A percentile compares a stretch with the other conserved stretches of the same genome.
Conservation (phyloP, 2,329 filamentous ascomycete species). For the Nemania sp. region DNA sequence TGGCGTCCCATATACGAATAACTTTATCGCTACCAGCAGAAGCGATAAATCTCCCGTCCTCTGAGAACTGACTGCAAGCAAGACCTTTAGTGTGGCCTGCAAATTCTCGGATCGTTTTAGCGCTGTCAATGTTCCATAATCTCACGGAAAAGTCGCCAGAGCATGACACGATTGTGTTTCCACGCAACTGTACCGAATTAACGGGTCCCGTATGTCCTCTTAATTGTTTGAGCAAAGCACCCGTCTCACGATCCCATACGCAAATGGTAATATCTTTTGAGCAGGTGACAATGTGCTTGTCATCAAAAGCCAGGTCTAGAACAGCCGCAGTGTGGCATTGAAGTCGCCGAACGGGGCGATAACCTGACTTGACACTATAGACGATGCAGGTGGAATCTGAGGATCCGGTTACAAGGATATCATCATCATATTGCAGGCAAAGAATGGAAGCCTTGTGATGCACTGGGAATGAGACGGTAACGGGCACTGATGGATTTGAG, state of each 20-base stretch:
- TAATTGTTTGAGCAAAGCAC: constrained; percentile 80
- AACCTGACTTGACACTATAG: constrained; percentile 84
- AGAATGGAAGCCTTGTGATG: constrained; percentile 94
- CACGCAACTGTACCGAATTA: constrained; percentile 94
- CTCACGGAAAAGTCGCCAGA: constrained; percentile 94
- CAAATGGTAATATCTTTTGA: constrained; percentile 96
- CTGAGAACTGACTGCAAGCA: constrained; percentile 94
- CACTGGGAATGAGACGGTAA: constrained; percentile 66
- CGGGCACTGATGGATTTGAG: constrained; percentile 62
- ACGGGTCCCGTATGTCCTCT: constrained; percentile 91
- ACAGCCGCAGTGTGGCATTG: constrained; percentile 86
- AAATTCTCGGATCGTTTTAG: constrained; percentile 90
- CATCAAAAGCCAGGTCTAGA: constrained; percentile 92
- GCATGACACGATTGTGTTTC: constrained; percentile 91
- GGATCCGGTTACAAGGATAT: constrained; percentile 93
- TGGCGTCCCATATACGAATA: constrained; percentile 96
- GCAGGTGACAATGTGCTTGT: constrained; percentile 93
- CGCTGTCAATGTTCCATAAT: constrained; percentile 93
- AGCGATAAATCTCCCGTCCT: constrained; percentile 92
- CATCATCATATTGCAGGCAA: constrained; percentile 92
- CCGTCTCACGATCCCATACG: constrained; percentile 89
- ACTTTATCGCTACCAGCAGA: constrained; percentile 95
- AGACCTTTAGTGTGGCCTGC: constrained; percentile 90
- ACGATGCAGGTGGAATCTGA: constrained; percentile 93
- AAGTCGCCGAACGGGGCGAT: constrained; percentile 82